Evolutionary conservation across 352 stramenopile genomes (phyloP), one percentile per base, ranked within the genome.

Genomic region (Aphanomyces cochlioides): DNA sequence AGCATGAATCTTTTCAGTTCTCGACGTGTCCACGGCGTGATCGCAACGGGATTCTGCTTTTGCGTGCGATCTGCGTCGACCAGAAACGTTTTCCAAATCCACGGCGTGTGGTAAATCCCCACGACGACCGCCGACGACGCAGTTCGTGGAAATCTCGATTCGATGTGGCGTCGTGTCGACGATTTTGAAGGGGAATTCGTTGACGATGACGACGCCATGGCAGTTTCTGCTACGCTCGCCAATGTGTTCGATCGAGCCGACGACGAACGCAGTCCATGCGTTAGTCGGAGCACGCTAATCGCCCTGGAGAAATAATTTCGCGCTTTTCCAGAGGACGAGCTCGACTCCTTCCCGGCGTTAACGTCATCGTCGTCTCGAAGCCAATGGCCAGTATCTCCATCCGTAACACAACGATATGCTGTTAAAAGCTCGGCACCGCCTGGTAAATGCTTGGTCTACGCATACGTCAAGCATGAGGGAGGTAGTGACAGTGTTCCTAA

Each of bases 1-100:
- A 92, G 71, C 2, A 90, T 75, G 17, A 90, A 65, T 15, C 79
- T 81, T 66, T 83, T 83, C 12, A 78, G 13, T 41, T 84, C 76
- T 3, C 72, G 72, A 7, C 64, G 67, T 1, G 56, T 66, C 34
- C 82, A 74, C 38, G 69, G 68, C 12, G 10, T 37, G 13, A n/a
- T 21, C 43, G 19, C 19, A 4, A 37, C 13, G 5, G 34, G 7
- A 28, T 28, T 28, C 28, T 28, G 28, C 28, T 28, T 28, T 28
- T 28, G 28, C 28, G 28, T 28, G 34, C 47, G 13, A 21, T 59
- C 36, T 15, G 38, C 59, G n/a, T 50, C 64, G 15, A 48, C 36
- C 28, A 67, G 7, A 66, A 72, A 72, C 10, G 53, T 72, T 40
- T 67, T 66, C 56, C 66, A 72, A 38, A 72, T 47, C 53, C 53